Base-by-base conservation (phyloP, 1,284 basidiomycete genomes). In the Cutaneotrichosporon dermatis region DNA sequence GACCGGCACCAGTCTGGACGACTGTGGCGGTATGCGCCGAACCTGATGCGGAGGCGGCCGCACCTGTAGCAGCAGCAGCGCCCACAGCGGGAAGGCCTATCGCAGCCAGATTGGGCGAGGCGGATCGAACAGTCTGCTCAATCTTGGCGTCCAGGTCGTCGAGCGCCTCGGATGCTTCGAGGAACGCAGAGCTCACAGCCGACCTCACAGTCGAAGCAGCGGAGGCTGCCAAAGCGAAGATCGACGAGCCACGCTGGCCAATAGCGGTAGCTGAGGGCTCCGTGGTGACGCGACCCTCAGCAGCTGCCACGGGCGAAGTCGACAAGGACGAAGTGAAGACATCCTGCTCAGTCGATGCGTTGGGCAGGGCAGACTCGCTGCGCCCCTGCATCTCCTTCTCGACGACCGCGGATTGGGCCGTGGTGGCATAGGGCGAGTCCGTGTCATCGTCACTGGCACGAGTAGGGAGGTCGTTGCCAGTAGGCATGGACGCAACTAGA, bases 121-220 rank as follows among this genome's bases (percentile, higher is more conserved):
- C 40, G 4, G 42, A 39, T 7, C 25, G 42, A 25, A 53, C 40
- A 5, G 40, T 55, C 36, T 55, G 36, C 37, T 55, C 45, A 13
- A 55, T 48, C 25, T 35, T 48, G 15, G 48, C 54, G 13, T 55
- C 54, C 16, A 55, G 9, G 15, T 55, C 54, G 44, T 55, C 54
- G 39, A 55, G 54, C 42, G 54, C 49, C 25, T 52, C 54, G 33
- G 52, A 39, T 11, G 53, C 58, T 37, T 51, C 54, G 16, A 41
- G 46, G n/a, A 53, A 34, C 4, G 58, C 54, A 8, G 54, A 51
- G 25, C n/a, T 55, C 36, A 53, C 58, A 6, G 49, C 54, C 35
- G 49, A 45, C 16, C 37, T 43, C 33, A 52, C 51, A 35, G 53
- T 43, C 36, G 52, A 48, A 9, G 57, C 53, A 12, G 46, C 54